Base-by-base conservation (phyloP, 371 early-diverging fungal genomes). In the Lichtheimia ramosa region DNA sequence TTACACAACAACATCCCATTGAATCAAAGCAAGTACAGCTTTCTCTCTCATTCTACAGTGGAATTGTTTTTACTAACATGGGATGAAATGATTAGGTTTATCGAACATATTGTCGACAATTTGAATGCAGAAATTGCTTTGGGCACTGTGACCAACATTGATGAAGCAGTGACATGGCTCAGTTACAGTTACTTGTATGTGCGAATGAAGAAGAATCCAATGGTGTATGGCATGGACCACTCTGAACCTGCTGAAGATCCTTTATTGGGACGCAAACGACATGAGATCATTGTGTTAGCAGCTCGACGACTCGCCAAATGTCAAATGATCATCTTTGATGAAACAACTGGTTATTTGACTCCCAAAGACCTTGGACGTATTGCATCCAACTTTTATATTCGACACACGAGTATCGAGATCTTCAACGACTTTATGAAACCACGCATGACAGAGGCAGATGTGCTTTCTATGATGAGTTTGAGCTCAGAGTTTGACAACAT, bases 111-210 rank as follows among this genome's bases (percentile, higher is more conserved):
- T 68, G 89, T 89, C 13, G 98, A 99, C 64, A 92, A 95, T 64
- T 74, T 99, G 61, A 98, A 98, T 72, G 96, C 99, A 40, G 99
- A 99, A 70, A 93, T 99, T 48, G 84, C 93, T 1, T 74, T 99
- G 24, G 96, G 97, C 13, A 97, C 96, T 0, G 96, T 99, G 0
- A 93, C 93, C 24, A 95, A 83, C 59, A 73, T 97, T 25, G 90
- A 92, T 59, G 99, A 98, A 69, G 99, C 94, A 0, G 89, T 97
- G 8, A 83, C 88, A 3, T 99, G 99, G 99, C 86, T 99, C 25
- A 92, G 94, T 51, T 96, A 96, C 80, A 99, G 99, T 1, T 99
- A 97, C 75, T 79, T 99, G 49, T 96, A 89, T 72, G 93, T 98
- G 3, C 89, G 99, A 43, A 97, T 99, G 97, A 89, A 86, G 54